Percentiles rank a stretch among this genome's conserved stretches.
phyloP scores from a whole-genome alignment of 495 filamentous ascomycete species.

The Penicillium roqueforti region DNA sequence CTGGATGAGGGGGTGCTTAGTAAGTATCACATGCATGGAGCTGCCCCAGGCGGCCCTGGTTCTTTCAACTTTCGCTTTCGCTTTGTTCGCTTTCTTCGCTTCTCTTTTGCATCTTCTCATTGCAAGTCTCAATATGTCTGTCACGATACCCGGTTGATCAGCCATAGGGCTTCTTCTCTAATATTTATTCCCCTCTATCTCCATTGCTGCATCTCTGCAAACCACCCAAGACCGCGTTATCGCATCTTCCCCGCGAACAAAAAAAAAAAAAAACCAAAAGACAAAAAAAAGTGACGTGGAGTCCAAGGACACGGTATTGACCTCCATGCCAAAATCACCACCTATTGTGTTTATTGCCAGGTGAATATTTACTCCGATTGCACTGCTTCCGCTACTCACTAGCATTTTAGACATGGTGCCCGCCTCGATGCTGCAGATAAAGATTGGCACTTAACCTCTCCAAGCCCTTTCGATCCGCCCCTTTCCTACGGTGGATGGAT shows the following conservation, averaged over 20 bases:
- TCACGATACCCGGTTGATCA: neutral
- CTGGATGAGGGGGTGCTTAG: neutral
- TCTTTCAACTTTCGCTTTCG: neutral
- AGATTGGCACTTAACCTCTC: constrained; percentile 91
- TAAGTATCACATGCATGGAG: neutral
- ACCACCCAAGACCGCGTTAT: neutral
- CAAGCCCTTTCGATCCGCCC: constrained; percentile 92
- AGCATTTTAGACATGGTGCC: constrained; percentile 69
- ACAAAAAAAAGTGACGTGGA: neutral
- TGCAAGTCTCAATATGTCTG: neutral
- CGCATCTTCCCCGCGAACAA: neutral
- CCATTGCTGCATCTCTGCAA: neutral
- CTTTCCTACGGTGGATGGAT: constrained; percentile 93
- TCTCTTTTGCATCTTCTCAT: neutral
- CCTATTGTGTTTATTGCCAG: constrained; percentile 76
- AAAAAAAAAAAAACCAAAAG: neutral
- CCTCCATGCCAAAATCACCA: constrained; percentile 53
- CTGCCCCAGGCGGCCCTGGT: neutral
- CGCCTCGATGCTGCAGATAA: constrained; percentile 90
- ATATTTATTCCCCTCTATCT: neutral
- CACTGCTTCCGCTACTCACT: neutral
- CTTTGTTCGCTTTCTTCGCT: neutral
- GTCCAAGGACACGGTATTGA: constrained; percentile 1
- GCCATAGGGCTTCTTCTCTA: neutral
- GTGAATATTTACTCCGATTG: constrained; percentile 40